A percentile compares a stretch with the other conserved stretches of the same genome.
Conservation (phyloP, 441 rosid species). For the Gossypium davidsonii region DNA sequence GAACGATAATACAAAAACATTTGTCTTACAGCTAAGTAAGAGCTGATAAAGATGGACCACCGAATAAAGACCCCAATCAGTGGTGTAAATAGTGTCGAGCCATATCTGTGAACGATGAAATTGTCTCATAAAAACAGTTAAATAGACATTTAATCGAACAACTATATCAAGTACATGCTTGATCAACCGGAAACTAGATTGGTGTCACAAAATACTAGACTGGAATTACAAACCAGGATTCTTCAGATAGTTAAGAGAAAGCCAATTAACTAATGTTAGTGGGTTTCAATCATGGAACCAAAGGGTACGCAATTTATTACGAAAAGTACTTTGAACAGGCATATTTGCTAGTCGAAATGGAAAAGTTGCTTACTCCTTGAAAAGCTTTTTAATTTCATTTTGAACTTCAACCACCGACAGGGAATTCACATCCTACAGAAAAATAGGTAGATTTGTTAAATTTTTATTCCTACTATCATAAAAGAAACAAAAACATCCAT, state of each 20-base stretch:
- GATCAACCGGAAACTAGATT: neutral
- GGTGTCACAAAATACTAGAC: neutral
- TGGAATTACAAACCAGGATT: neutral
- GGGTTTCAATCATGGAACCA: neutral
- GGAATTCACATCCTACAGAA: slow-evolving; percentile 41
- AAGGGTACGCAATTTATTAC: neutral
- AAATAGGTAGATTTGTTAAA: neutral
- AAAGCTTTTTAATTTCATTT: slow-evolving; percentile 49
- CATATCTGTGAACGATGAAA: slow-evolving; percentile 44
- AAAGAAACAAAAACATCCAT: slow-evolving; percentile 6
- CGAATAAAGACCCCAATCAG: slow-evolving; percentile 67
- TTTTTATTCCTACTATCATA: neutral
- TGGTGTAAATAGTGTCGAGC: slow-evolving; percentile 68
- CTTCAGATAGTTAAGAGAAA: neutral
- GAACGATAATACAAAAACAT: neutral
- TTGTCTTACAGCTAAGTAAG: slow-evolving; percentile 66
- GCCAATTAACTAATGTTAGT: neutral
- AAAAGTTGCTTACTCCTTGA: slow-evolving; percentile 56
- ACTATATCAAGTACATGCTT: neutral
- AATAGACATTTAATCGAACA: neutral
- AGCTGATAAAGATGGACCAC: slow-evolving; percentile 62
- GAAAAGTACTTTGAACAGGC: neutral
- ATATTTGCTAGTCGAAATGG: neutral
- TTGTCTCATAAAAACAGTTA: neutral
- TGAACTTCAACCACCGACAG: slow-evolving; percentile 44